A percentile compares a stretch with the other conserved stretches of the same genome.
Conservation (phyloP, 2,329 filamentous ascomycete species). For the Sporothrix inflata region DNA sequence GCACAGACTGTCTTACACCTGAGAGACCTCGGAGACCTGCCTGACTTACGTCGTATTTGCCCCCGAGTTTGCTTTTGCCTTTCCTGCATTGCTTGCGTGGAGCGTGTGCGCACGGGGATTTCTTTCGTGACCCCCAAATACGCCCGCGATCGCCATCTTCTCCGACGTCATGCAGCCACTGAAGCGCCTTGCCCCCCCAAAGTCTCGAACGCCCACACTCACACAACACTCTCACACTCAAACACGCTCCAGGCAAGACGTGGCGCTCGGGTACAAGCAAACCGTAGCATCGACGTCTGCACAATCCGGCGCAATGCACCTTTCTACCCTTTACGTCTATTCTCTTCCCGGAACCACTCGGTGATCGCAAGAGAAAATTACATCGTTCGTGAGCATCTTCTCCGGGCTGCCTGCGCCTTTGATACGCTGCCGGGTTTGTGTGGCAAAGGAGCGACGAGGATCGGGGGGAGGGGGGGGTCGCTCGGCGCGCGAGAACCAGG, state of each 20-base stretch:
- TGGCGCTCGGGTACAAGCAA: neutral
- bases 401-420: neutral
- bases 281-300: neutral
- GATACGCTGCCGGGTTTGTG: constrained; percentile 10
- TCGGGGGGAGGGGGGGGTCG: no score
- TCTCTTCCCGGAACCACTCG: neutral
- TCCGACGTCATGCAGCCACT: constrained; percentile 28
- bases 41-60: neutral
- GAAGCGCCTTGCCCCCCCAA: neutral
- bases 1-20: neutral
- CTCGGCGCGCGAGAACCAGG: constrained; percentile 20
- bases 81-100: no score
- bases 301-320: constrained; percentile 8
- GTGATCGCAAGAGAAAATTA: neutral
- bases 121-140: neutral
- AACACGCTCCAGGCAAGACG: neutral
- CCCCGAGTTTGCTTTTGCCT: neutral
- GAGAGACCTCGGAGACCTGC: neutral
- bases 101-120: neutral
- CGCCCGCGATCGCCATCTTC: constrained; percentile 17
- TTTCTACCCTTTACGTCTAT: neutral
- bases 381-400: neutral
- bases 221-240: neutral
- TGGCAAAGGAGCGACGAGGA: constrained; percentile 8
- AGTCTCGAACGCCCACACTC: constrained; percentile 3